Evolutionary conservation across 768 basidiomycete species (phyloP), one percentile per base, ranked within the genome.

Genomic region (Termitomyces sp.): DNA sequence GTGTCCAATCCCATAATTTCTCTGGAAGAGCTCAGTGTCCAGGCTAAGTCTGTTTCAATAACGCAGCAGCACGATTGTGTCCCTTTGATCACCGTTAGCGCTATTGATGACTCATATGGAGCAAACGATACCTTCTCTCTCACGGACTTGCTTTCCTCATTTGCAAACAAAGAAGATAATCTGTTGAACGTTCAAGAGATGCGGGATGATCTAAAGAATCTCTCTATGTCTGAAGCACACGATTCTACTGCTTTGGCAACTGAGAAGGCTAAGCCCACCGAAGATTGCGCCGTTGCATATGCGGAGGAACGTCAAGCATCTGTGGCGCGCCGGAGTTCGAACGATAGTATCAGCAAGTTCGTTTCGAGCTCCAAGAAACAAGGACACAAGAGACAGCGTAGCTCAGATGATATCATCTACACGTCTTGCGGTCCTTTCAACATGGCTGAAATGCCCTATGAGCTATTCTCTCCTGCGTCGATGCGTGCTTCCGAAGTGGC

Each of bases 391-490:
- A 12, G 39, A 11, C 8, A 20, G 6, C 12, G 39, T 18, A 48
- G 16, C 27, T 33, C 31, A 41, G 30, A 31, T 6, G 31, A 42
- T 22, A 37, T 42, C 4, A 22, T 13, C 7, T 54, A 58, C 16
- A 58, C 58, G 7, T 1, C 51, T 18, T 36, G 12, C 31, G 58
- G 58, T 18, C 22, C 16, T 18, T 37, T 54, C 8, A 8, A 45
- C 18, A 1, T 54, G 27, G 44, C n/a, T 2, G 24, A 48, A 34
- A 53, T 58, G 42, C 58, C 58, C 15, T 58, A 58, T 12, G 52
- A 58, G 36, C 30, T 60, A 3, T 60, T 60, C 31, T 60, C 54
- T 13, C 49, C 49, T 24, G 59, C 47, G 18, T 60, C 55, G 9
- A 58, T 57, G 56, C 24, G 34, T 24, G 24, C 51, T 22, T 57